Conservation (phyloP, 2,329 filamentous ascomycete genomes). For the Penicillium fuscoglaucum region DNA sequence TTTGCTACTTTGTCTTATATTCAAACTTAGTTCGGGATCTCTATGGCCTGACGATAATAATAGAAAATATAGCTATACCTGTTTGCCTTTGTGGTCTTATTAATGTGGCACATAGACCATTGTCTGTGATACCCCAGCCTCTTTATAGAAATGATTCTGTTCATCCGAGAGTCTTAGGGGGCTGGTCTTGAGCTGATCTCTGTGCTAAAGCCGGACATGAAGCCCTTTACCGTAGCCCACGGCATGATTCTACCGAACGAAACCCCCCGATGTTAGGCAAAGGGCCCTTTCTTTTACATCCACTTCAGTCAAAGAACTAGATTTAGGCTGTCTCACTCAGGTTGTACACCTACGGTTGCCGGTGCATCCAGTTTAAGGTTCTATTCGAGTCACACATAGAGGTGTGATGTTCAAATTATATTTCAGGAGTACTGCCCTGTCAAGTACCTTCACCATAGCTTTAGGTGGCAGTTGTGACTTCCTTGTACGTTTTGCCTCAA, state of each 20-base stretch:
- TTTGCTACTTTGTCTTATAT: conserved; percentile 2
- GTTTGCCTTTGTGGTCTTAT: neutral
- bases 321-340: conserved; percentile 3
- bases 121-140: conserved; percentile 3
- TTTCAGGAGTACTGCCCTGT: neutral
- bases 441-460: neutral
- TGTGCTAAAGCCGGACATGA: neutral
- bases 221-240: neutral
- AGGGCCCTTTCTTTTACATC: neutral
- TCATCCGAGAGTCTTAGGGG: neutral
- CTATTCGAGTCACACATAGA: conserved; percentile 1
- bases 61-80: neutral
- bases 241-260: neutral
- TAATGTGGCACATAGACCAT: neutral
- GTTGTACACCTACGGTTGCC: conserved; percentile 2
- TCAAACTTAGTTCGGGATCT: neutral
- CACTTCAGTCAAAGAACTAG: neutral
- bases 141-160: neutral
- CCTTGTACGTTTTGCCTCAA: neutral
- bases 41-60: neutral
- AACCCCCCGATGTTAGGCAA: conserved; percentile 1
- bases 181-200: neutral
- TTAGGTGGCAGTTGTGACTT: conserved; percentile 1
- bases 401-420: neutral
- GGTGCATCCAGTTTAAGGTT: conserved; percentile 5